Conservation (phyloP, 2,329 filamentous ascomycete species). For the Neopestalotiopsis sp. region DNA sequence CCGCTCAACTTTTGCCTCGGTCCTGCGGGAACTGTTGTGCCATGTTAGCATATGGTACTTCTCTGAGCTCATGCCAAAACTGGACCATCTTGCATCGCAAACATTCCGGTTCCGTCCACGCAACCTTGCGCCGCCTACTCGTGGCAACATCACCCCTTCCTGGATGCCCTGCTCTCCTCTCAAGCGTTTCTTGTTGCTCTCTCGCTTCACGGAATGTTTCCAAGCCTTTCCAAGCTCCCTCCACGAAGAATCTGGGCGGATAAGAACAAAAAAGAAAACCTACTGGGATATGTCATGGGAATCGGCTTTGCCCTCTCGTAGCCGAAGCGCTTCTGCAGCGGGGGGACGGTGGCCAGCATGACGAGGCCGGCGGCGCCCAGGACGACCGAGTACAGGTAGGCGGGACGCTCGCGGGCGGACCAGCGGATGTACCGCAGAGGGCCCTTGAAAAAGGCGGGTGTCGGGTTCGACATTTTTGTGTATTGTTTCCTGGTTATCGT, state of each 20-base stretch:
- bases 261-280: slow-evolving; percentile 41
- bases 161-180: too few relatives aligned
- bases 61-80: not conserved
- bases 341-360: slow-evolving; percentile 72
- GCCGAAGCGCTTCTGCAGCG: slow-evolving; percentile 73
- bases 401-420: slow-evolving; percentile 86
- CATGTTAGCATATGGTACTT: slow-evolving; percentile 4
- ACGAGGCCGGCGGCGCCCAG: slow-evolving; percentile 77
- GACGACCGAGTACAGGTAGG: slow-evolving; percentile 85
- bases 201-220: not conserved
- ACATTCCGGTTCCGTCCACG: not conserved
- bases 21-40: slow-evolving; percentile 56
- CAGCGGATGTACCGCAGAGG: slow-evolving; percentile 88
- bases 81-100: not conserved
- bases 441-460: slow-evolving; percentile 81
- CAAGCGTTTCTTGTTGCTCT: not conserved
- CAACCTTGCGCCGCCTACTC: not conserved
- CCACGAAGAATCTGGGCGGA: too few relatives aligned
- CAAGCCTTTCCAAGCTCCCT: too few relatives aligned
- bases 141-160: not conserved
- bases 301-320: slow-evolving; percentile 75
- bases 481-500: slow-evolving; percentile 21
- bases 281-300: slow-evolving; percentile 92
- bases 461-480: slow-evolving; percentile 61
- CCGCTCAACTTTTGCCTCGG: slow-evolving; percentile 64